Conservation (phyloP, 306 rosid genomes). For the Gleditsia sinensis region DNA sequence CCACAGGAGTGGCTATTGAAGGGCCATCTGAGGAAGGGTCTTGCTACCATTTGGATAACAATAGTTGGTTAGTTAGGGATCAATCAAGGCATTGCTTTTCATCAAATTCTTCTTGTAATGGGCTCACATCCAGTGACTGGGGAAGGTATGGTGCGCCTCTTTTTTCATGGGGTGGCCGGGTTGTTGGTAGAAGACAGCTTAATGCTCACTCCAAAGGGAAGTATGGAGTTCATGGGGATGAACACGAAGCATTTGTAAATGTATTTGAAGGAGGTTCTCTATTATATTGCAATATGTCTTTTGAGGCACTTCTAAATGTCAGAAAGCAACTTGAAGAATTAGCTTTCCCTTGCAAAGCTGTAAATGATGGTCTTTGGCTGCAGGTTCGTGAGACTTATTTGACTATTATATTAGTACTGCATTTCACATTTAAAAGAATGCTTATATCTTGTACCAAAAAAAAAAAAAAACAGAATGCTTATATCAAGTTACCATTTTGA, state of each 20-base stretch:
- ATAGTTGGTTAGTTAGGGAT: conserved; percentile 65
- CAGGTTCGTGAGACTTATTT: conserved; percentile 60
- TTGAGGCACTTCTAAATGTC: conserved; percentile 88
- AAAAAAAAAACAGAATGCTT: no score
- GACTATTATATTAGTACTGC: background rate
- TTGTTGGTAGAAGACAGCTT: conserved; percentile 77
- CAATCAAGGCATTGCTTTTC: conserved; percentile 69
- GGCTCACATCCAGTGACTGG: conserved; percentile 71
- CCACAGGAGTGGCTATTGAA: conserved; percentile 68
- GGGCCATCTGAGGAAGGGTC: conserved; percentile 92
- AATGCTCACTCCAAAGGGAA: conserved; percentile 66
- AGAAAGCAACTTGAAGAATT: conserved; percentile 92
- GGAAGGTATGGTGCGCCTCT: conserved; percentile 76
- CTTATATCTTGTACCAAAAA: conserved; percentile 10
- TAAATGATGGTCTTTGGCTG: conserved; percentile 95
- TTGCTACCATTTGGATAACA: conserved; percentile 70
- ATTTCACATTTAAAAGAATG: background rate
- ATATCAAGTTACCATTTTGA: conserved; percentile 21
- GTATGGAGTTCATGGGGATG: conserved; percentile 67
- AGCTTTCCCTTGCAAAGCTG: conserved; percentile 98
- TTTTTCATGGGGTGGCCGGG: conserved; percentile 86
- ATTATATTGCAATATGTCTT: conserved; percentile 91
- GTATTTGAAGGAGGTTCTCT: conserved; percentile 96
- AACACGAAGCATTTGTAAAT: conserved; percentile 76
- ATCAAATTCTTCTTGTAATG: conserved; percentile 67